Evolutionary conservation across 495 filamentous ascomycete genomes (phyloP).

Genomic region (Neurospora africana): DNA sequence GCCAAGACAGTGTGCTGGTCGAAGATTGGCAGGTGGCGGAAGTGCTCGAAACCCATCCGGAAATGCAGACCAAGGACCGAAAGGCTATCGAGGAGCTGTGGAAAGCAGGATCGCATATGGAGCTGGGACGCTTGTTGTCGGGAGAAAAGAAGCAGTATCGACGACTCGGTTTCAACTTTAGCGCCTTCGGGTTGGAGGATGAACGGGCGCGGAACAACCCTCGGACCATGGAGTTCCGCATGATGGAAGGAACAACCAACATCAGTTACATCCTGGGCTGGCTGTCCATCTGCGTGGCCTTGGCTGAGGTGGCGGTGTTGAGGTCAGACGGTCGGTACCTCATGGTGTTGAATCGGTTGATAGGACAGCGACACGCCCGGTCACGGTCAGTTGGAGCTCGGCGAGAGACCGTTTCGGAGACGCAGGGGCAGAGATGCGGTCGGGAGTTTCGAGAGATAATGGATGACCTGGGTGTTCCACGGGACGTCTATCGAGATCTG

Average conservation of each 20-base stretch:
- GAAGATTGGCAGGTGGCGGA: constrained; percentile 5
- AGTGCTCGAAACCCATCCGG: not conserved
- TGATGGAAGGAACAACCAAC: constrained; percentile 22
- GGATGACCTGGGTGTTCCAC: constrained; percentile 12
- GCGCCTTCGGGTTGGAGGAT: constrained; percentile 23
- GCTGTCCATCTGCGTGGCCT: constrained; percentile 16
- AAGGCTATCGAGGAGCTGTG: constrained; percentile 16
- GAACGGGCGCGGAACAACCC: constrained; percentile 19
- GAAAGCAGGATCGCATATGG: constrained; percentile 7
- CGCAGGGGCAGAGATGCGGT: constrained; percentile 2
- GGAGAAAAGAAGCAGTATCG: constrained; percentile 14
- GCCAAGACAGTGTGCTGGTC: not conserved
- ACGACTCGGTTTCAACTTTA: constrained; percentile 26
- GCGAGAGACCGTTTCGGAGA: not conserved
- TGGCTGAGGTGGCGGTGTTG: constrained; percentile 13
- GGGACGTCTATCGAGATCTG: constrained; percentile 6
- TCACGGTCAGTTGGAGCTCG: not conserved
- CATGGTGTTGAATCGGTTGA: constrained; percentile 4
- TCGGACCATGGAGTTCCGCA: constrained; percentile 23
- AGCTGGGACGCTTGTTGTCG: constrained; percentile 20
- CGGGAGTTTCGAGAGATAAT: constrained; percentile 18
- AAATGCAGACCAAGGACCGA: not conserved
- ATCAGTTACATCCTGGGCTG: constrained; percentile 13
- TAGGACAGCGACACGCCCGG: not conserved
- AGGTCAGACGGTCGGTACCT: constrained; percentile 9